Base-by-base conservation (phyloP, 768 basidiomycete species). In the Rhizopogon vesiculosus region DNA sequence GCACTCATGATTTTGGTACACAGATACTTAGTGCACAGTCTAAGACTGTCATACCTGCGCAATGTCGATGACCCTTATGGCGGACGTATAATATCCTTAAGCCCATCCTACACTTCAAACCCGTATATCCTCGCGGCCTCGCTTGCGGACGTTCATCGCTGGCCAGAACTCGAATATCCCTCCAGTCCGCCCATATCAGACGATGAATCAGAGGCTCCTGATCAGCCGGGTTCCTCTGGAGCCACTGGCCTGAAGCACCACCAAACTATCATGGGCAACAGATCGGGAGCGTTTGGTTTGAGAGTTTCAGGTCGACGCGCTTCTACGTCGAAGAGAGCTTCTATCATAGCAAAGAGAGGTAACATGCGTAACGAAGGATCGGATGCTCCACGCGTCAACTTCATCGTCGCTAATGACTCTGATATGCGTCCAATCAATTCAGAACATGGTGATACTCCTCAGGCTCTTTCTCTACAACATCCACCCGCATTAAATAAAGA, bases 31-130 rank as follows among this genome's bases (percentile, higher is more conserved):
- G 89, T 95, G 7, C 95, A 97, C 67, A 84, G 81, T 60, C 76
- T 97, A 5, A 86, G 94, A 5, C 76, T 98, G 28, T 84, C 87
- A 12, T 93, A 94, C 66, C 77, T 98, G n/a, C 88, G 93, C 57
- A 84, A 87, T 61, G 84, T 93, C 41, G 89, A 93, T 55, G 94
- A 97, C 64, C 85, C 87, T 1, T 91, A 94, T 64, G 89, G 89
- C 13, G 73, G 85, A 0, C 82, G 92, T 31, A 77, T 96, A 64
- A 86, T 97, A 62, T 83, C 91, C 6, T 76, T 95, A 49, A 85
- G 87, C 65, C 87, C 88, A 0, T 79, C 84, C 0, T 89, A 92
- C 74, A 74, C 83, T 16, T 77, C 85, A 12, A 96, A 95, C 66
- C 87, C 91, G 0, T 93, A 94, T 69, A 85, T 95, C 62, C 75